phyloP scores from a whole-genome alignment of 1,284 basidiomycete species.

The Malassezia furfur region DNA sequence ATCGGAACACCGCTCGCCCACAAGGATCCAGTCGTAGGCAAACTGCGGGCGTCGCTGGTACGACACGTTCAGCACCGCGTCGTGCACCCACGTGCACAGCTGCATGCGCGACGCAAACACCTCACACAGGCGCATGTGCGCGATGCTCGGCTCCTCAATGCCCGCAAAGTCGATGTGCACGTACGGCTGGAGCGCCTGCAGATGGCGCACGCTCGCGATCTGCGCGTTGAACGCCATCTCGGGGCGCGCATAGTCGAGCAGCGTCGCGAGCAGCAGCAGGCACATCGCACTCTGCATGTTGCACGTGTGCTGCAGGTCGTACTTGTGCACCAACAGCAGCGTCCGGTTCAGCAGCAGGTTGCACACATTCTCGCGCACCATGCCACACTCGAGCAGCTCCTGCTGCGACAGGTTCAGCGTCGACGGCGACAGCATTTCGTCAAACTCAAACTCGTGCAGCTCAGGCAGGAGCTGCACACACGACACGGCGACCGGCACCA shows the following conservation, averaged over 20 bases:
- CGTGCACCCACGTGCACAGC: neutral
- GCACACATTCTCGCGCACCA: conserved; percentile 35
- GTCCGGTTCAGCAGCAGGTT: conserved; percentile 32
- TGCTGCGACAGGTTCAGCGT: conserved; percentile 5
- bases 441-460: conserved; percentile 6
- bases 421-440: neutral
- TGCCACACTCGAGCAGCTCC: conserved; percentile 20
- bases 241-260: conserved; percentile 26
- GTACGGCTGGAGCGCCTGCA: neutral
- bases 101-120: neutral
- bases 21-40: neutral
- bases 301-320: conserved; percentile 33
- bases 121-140: neutral
- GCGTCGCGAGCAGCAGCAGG: conserved; percentile 25
- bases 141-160: neutral
- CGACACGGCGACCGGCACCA: conserved; percentile 3
- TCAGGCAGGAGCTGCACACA: conserved; percentile 11
- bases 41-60: conserved; percentile 2
- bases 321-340: conserved; percentile 34
- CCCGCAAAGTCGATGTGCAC: neutral
- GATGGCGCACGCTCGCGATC: neutral
- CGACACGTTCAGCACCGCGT: conserved; percentile 8
- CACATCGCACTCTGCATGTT: conserved; percentile 28
- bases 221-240: conserved; percentile 10
- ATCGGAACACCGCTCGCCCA: neutral